Evolutionary conservation across 768 basidiomycete genomes (phyloP).

Genomic region (Naganishia vishniacii): DNA sequence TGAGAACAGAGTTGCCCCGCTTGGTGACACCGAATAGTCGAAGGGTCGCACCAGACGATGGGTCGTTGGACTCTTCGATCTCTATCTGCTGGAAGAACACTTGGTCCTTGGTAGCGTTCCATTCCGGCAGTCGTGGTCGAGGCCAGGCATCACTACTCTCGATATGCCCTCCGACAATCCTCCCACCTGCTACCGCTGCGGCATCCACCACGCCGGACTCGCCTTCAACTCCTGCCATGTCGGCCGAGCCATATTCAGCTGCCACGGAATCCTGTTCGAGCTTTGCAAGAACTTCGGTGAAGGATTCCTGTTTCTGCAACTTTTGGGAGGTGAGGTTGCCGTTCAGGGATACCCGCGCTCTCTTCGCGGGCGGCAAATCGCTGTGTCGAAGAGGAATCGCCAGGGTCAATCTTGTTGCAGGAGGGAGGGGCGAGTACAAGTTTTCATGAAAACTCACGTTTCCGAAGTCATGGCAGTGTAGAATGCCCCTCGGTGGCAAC

Average conservation of each 20-base stretch:
- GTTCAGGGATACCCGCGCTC: slow-evolving; percentile 17
- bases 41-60: slow-evolving; percentile 53
- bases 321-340: slow-evolving; percentile 16
- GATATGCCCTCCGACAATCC: slow-evolving; percentile 29
- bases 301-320: slow-evolving; percentile 26
- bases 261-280: slow-evolving; percentile 26
- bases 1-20: slow-evolving; percentile 83
- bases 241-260: slow-evolving; percentile 22
- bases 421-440: neutral
- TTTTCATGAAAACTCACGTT: neutral
- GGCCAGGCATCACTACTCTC: slow-evolving; percentile 47
- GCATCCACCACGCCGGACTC: neutral
- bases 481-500: no score
- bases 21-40: slow-evolving; percentile 89
- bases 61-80: slow-evolving; percentile 63
- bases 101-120: slow-evolving; percentile 4
- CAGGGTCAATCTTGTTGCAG: no score
- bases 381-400: neutral
- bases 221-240: slow-evolving; percentile 7
- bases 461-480: no score
- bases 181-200: slow-evolving; percentile 14
- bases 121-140: slow-evolving; percentile 32
- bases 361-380: slow-evolving; percentile 18
- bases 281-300: slow-evolving; percentile 28
- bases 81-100: slow-evolving; percentile 92